A percentile compares a stretch with the other conserved stretches of the same genome.
Evolutionary conservation across 768 basidiomycete genomes (phyloP).

Genomic region (Peribolospora baueri): DNA sequence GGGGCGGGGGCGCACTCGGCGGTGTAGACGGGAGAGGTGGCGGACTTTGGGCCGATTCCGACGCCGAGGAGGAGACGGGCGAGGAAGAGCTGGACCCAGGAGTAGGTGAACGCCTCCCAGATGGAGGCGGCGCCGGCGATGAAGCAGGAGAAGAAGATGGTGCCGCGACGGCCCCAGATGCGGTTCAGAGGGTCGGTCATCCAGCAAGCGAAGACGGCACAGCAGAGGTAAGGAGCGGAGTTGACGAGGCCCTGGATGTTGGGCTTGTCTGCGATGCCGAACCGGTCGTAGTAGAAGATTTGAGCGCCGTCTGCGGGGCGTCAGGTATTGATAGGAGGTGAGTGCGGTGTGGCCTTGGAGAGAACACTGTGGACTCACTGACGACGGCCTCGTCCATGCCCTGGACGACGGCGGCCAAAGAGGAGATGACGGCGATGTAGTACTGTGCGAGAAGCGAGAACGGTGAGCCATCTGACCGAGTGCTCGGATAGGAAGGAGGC

Average conservation of each 20-base stretch:
- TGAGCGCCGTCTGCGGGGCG: slow-evolving; percentile 3
- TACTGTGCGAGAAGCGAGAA: no score
- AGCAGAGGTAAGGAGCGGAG: slow-evolving; percentile 9
- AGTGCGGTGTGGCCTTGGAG: background rate
- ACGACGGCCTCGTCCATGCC: slow-evolving; percentile 10
- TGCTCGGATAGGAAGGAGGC: slow-evolving; percentile 3
- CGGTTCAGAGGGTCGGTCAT: no score
- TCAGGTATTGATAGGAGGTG: no score
- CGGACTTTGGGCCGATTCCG: slow-evolving; percentile 37
- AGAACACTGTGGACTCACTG: no score
- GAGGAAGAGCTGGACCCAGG: slow-evolving; percentile 32
- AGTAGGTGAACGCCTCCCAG: slow-evolving; percentile 26
- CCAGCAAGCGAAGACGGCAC: background rate
- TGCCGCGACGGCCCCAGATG: slow-evolving; percentile 28
- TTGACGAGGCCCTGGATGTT: slow-evolving; percentile 8
- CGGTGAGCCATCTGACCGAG: no score
- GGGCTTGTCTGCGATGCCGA: background rate
- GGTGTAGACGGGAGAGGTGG: slow-evolving; percentile 36
- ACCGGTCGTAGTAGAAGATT: slow-evolving; percentile 5
- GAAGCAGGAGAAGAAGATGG: slow-evolving; percentile 29
- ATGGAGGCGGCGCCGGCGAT: slow-evolving; percentile 15
- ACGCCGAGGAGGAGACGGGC: slow-evolving; percentile 36
- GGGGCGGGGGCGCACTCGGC: slow-evolving; percentile 54
- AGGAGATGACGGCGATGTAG: background rate
- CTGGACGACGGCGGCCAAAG: slow-evolving; percentile 10